phyloP scores from a whole-genome alignment of 768 basidiomycete species.

The Mycena chlorophos region DNA sequence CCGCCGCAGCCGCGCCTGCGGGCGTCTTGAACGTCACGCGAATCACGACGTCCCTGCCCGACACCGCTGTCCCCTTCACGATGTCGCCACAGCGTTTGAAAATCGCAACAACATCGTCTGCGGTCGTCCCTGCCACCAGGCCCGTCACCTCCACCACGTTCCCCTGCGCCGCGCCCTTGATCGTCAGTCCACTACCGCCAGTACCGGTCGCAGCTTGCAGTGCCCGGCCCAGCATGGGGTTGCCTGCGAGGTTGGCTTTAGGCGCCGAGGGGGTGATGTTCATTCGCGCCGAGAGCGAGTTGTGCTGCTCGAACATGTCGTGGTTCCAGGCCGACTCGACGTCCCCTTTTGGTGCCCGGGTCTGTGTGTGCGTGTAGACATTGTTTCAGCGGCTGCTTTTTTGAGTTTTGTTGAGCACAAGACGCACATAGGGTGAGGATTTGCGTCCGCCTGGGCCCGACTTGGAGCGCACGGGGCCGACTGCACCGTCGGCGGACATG shows the following conservation, averaged over 20 bases:
- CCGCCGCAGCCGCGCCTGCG: constrained; percentile 61
- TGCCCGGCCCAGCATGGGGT: constrained; percentile 56
- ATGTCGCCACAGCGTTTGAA: constrained; percentile 79
- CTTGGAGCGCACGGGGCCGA: constrained; percentile 51
- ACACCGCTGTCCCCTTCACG: constrained; percentile 44
- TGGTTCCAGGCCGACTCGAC: constrained; percentile 69
- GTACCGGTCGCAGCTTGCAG: constrained; percentile 57
- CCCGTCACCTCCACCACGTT: constrained; percentile 78
- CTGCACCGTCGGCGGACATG: constrained; percentile 36
- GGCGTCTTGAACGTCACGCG: constrained; percentile 72
- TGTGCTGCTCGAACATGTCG: constrained; percentile 63
- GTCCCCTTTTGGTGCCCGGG: constrained; percentile 64
- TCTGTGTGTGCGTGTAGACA: constrained; percentile 52
- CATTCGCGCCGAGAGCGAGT: constrained; percentile 63
- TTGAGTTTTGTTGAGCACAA: constrained; percentile 22
- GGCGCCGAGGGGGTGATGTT: constrained; percentile 44
- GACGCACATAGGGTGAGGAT: constrained; percentile 57
- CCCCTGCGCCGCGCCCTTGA: constrained; percentile 64
- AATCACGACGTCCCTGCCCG: constrained; percentile 50
- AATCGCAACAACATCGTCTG: constrained; percentile 83
- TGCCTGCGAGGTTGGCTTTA: constrained; percentile 47
- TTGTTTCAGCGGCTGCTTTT: constrained; percentile 32
- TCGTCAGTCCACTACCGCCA: constrained; percentile 46
- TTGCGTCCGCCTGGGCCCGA: constrained; percentile 35
- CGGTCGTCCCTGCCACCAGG: constrained; percentile 72